Evolutionary conservation across 1,284 basidiomycete genomes (phyloP).

Genomic region (Neotropicomus parvogracilis): DNA sequence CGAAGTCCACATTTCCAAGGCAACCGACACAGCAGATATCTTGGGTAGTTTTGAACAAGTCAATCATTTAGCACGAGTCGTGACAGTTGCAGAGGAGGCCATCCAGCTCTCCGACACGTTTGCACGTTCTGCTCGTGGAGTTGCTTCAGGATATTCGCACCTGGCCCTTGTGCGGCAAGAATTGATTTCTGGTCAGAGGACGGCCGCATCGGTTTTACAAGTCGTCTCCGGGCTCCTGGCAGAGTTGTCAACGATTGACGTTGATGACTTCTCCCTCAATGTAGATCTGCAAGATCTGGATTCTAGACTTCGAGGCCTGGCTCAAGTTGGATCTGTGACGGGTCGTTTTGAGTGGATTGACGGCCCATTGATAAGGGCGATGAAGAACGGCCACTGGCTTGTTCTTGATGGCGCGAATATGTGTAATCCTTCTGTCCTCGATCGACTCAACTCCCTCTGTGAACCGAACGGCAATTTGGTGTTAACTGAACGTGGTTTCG

Average conservation of each 20-base stretch:
- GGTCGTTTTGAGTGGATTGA: constrained; percentile 94
- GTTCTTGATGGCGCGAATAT: constrained; percentile 92
- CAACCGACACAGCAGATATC: constrained; percentile 92
- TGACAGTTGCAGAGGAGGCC: constrained; percentile 40
- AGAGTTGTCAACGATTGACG: constrained; percentile 21
- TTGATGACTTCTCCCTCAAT: constrained; percentile 14
- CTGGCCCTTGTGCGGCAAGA: constrained; percentile 18
- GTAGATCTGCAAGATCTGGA: constrained; percentile 17
- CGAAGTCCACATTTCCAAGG: constrained; percentile 80
- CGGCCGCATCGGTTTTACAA: constrained; percentile 24
- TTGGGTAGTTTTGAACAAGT: constrained; percentile 96
- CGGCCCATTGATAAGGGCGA: constrained; percentile 86
- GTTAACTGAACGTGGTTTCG: constrained; percentile 87
- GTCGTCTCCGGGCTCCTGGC: constrained; percentile 21
- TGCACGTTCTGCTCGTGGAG: constrained; percentile 38
- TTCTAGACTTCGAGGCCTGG: constrained; percentile 16
- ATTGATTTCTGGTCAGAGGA: constrained; percentile 22
- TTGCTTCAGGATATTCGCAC: constrained; percentile 27
- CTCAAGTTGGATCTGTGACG: constrained; percentile 17
- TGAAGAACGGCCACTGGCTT: constrained; percentile 88
- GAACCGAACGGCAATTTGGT: constrained; percentile 81
- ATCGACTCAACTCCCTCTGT: constrained; percentile 95
- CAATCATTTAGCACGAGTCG: constrained; percentile 45
- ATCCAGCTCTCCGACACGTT: constrained; percentile 40
- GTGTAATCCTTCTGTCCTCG: constrained; percentile 93